Evolutionary conservation across 352 stramenopile genomes (phyloP).

Genomic region (Globisporangium cederbergense): DNA sequence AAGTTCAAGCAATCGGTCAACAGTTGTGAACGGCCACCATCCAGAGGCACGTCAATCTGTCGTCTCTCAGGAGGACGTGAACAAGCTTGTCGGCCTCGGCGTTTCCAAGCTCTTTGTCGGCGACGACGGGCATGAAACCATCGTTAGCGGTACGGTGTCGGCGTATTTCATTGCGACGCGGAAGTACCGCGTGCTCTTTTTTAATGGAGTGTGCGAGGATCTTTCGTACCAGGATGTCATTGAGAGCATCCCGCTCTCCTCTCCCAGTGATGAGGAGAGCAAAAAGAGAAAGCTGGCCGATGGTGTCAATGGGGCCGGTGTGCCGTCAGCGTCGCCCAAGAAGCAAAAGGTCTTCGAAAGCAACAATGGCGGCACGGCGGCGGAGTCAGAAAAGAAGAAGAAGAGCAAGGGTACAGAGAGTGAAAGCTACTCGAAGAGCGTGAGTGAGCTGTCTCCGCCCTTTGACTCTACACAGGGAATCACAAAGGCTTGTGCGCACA

Average conservation of each 20-base stretch:
- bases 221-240: slow-evolving; percentile 60
- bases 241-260: slow-evolving; percentile 46
- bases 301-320: slow-evolving; percentile 7
- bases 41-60: neutral
- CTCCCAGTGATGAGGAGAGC: slow-evolving; percentile 21
- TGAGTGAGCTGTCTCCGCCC: slow-evolving; percentile 8
- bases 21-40: neutral
- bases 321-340: slow-evolving; percentile 30
- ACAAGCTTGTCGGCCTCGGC: slow-evolving; percentile 40
- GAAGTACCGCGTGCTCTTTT: slow-evolving; percentile 71
- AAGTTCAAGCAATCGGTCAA: slow-evolving; percentile 4
- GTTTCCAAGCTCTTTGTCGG: slow-evolving; percentile 37
- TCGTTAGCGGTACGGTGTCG: slow-evolving; percentile 50
- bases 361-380: neutral
- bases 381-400: neutral
- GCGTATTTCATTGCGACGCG: slow-evolving; percentile 75
- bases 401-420: neutral
- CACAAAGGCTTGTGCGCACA: slow-evolving; percentile 26
- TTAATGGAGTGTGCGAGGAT: slow-evolving; percentile 49
- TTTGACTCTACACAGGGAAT: slow-evolving; percentile 18
- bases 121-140: slow-evolving; percentile 18
- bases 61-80: slow-evolving; percentile 23
- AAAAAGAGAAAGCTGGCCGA: slow-evolving; percentile 44
- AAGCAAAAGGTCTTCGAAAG: slow-evolving; percentile 22
- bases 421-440: neutral